Evolutionary conservation across 2,329 filamentous ascomycete genomes (phyloP).

Genomic region (Parascedosporium putredinis): DNA sequence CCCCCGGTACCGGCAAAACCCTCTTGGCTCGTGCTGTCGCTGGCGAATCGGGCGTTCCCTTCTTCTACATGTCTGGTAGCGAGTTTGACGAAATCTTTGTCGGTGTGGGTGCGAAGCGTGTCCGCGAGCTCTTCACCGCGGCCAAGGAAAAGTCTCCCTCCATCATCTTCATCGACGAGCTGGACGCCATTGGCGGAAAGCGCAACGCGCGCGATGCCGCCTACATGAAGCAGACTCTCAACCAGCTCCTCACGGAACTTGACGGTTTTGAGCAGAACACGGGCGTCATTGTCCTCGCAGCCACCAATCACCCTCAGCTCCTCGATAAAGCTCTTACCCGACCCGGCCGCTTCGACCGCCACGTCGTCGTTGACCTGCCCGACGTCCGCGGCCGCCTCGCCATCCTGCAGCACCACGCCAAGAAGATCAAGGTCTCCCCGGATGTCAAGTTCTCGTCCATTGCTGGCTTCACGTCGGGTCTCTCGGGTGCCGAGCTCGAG

Average conservation of each 20-base stretch:
- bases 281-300: constrained; percentile 89
- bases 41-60: constrained; percentile 92
- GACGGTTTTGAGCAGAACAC: constrained; percentile 94
- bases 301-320: constrained; percentile 89
- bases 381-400: constrained; percentile 89
- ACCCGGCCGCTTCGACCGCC: constrained; percentile 90
- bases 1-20: constrained; percentile 95
- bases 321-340: constrained; percentile 91
- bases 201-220: constrained; percentile 86
- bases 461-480: constrained; percentile 78
- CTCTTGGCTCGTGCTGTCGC: constrained; percentile 90
- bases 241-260: constrained; percentile 91
- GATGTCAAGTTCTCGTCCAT: constrained; percentile 78
- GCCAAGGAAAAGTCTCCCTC: constrained; percentile 79
- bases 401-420: constrained; percentile 87
- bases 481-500: constrained; percentile 91
- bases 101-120: constrained; percentile 90
- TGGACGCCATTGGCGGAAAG: constrained; percentile 90
- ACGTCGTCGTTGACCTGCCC: constrained; percentile 77
- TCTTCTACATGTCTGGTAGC: constrained; percentile 99
- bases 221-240: constrained; percentile 94
- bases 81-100: constrained; percentile 99
- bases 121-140: constrained; percentile 79
- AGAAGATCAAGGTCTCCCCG: constrained; percentile 70
- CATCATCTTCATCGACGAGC: constrained; percentile 92